Percentiles rank a stretch among this genome's conserved stretches.
Evolutionary conservation across 768 basidiomycete species (phyloP).

Genomic region (Tylopilus intermedius): DNA sequence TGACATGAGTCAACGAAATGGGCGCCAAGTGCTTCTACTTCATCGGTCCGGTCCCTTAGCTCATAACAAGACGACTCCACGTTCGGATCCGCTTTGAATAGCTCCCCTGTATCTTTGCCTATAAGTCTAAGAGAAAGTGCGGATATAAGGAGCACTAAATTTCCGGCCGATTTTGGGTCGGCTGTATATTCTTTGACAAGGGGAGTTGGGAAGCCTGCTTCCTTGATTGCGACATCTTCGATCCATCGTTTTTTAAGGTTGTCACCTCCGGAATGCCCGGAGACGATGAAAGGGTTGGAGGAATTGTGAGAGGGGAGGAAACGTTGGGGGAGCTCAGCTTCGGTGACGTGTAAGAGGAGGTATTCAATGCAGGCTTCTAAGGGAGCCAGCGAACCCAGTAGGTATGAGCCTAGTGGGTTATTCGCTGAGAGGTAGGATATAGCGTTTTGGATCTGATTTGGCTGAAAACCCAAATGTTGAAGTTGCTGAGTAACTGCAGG

Average conservation of each 20-base stretch:
- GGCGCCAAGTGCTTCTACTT: slow-evolving; percentile 56
- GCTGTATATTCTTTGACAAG: slow-evolving; percentile 54
- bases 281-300: slow-evolving; percentile 64
- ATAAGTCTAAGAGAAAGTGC: slow-evolving; percentile 51
- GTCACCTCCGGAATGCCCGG: slow-evolving; percentile 56
- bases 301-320: slow-evolving; percentile 64
- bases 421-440: slow-evolving; percentile 53
- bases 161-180: slow-evolving; percentile 35
- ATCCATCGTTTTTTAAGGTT: slow-evolving; percentile 73
- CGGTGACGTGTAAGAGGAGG: slow-evolving; percentile 75
- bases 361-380: slow-evolving; percentile 82
- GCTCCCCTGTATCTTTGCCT: slow-evolving; percentile 35
- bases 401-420: slow-evolving; percentile 54
- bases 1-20: slow-evolving; percentile 42
- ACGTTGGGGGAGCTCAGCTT: slow-evolving; percentile 77
- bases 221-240: slow-evolving; percentile 73
- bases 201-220: slow-evolving; percentile 77
- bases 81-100: slow-evolving; percentile 33
- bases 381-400: slow-evolving; percentile 55
- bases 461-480: slow-evolving; percentile 60
- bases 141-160: slow-evolving; percentile 53
- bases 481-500: slow-evolving; percentile 52
- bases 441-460: slow-evolving; percentile 46
- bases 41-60: slow-evolving; percentile 28
- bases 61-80: slow-evolving; percentile 10